Conservation (phyloP, 2,329 filamentous ascomycete species). For the Sporothrix dimorphospora region DNA sequence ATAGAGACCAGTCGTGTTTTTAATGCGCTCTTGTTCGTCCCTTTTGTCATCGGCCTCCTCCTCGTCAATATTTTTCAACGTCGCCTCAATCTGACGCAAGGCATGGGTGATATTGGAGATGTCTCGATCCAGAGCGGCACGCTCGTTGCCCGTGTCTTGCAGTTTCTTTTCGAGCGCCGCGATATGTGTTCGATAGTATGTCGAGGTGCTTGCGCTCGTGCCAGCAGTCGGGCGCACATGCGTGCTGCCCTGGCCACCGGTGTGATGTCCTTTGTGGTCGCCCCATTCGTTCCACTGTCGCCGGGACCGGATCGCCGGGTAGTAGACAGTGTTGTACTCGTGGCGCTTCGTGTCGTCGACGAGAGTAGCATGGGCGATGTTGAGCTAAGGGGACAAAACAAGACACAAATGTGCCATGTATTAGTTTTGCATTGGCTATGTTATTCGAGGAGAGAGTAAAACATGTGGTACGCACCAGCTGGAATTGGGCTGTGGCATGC, state of each 20-base stretch:
- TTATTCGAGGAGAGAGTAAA: neutral
- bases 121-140: neutral
- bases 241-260: neutral
- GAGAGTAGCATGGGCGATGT: neutral
- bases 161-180: neutral
- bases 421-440: neutral
- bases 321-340: neutral
- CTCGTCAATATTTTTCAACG: neutral
- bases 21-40: neutral
- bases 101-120: neutral
- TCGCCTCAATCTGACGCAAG: neutral
- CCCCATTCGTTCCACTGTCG: neutral
- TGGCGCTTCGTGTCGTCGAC: neutral
- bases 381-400: neutral
- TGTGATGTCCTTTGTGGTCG: neutral
- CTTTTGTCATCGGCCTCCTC: neutral
- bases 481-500: neutral
- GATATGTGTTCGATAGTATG: neutral
- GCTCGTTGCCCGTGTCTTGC: neutral
- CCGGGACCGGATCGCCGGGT: neutral
- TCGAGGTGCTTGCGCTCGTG: neutral
- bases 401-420: neutral
- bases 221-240: neutral
- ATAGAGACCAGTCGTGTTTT: neutral
- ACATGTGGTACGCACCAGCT: neutral